Percentiles rank a stretch among this genome's conserved stretches.
These are phyloP conservation scores for Raphanus hybrid DNA, from an alignment of 441 rosid genomes.

Conservation along the genomic window DNA sequence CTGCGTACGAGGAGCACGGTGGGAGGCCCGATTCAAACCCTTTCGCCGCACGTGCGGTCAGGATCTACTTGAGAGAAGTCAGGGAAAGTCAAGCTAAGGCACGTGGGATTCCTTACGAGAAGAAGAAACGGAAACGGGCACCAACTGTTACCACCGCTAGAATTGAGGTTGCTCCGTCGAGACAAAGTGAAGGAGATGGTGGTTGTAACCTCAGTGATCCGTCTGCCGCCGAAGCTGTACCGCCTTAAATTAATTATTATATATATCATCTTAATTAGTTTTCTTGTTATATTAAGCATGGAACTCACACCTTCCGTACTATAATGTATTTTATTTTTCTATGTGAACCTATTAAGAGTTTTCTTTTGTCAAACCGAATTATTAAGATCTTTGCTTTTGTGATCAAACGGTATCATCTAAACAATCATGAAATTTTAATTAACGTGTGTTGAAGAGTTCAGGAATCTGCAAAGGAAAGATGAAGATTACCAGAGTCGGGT, in stretches of 20 bases:
- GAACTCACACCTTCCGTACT: conserved; percentile 19
- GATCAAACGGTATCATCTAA: conserved; percentile 6
- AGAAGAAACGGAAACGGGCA: conserved; percentile 85
- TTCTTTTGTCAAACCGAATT: background rate
- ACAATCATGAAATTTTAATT: background rate
- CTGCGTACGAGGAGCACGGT: conserved; percentile 85
- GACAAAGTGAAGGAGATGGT: conserved; percentile 29
- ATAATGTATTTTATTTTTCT: conserved; percentile 4
- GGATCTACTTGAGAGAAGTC: conserved; percentile 91
- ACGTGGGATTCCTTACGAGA: conserved; percentile 92
- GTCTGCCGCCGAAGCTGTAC: conserved; percentile 29
- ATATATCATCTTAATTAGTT: background rate
- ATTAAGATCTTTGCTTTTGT: conserved; percentile 5
- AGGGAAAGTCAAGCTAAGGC: conserved; percentile 91
- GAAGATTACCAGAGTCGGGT: background rate
- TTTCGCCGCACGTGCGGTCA: conserved; percentile 81
- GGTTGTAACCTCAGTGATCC: conserved; percentile 33
- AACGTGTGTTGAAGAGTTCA: conserved; percentile 6
- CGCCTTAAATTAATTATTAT: conserved; percentile 21
- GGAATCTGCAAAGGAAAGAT: background rate
- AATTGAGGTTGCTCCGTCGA: conserved; percentile 35
- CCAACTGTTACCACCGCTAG: conserved; percentile 36
- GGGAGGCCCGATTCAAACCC: conserved; percentile 89
- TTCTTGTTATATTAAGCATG: conserved; percentile 15
- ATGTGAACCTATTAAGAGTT: background rate